A percentile compares a stretch with the other conserved stretches of the same genome.
Conservation (phyloP, 352 stramenopile genomes). For the Phytophthora megakarya region DNA sequence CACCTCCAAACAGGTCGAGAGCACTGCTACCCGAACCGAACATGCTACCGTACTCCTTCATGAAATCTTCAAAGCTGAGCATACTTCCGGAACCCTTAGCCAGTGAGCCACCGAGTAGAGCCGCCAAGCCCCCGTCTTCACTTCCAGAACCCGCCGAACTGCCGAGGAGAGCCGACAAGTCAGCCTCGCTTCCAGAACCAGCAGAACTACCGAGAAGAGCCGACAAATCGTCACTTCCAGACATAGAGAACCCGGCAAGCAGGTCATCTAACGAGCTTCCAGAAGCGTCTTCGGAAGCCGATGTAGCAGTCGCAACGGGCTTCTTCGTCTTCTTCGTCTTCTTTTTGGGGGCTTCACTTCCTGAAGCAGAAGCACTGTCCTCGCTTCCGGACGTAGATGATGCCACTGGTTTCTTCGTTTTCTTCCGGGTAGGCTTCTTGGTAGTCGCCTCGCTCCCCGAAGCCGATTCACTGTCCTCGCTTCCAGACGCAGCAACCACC, state of each 20-base stretch:
- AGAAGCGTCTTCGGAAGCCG: not conserved
- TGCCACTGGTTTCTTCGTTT: conserved; percentile 13
- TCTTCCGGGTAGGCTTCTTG: not conserved
- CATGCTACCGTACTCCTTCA: conserved; percentile 23
- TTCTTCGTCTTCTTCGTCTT: conserved; percentile 13
- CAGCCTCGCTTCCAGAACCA: conserved; percentile 17
- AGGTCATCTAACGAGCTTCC: not conserved
- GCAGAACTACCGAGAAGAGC: conserved; percentile 17
- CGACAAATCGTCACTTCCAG: conserved; percentile 8
- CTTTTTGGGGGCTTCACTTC: not conserved
- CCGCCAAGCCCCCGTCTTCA: not conserved
- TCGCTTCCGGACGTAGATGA: not conserved
- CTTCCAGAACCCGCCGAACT: not conserved
- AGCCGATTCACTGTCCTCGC: not conserved
- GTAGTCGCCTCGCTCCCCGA: conserved; percentile 14
- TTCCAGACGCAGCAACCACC: not conserved
- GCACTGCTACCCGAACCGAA: conserved; percentile 23
- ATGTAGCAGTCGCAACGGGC: not conserved
- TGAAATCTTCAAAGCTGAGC: conserved; percentile 18
- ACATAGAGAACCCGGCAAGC: not conserved
- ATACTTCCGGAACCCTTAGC: conserved; percentile 11
- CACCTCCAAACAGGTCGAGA: conserved; percentile 19
- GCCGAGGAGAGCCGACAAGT: conserved; percentile 1
- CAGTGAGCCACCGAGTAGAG: not conserved
- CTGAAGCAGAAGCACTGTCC: not conserved